Evolutionary conservation across 2,329 filamentous ascomycete species (phyloP).

Genomic region (Cryphonectria japonica): DNA sequence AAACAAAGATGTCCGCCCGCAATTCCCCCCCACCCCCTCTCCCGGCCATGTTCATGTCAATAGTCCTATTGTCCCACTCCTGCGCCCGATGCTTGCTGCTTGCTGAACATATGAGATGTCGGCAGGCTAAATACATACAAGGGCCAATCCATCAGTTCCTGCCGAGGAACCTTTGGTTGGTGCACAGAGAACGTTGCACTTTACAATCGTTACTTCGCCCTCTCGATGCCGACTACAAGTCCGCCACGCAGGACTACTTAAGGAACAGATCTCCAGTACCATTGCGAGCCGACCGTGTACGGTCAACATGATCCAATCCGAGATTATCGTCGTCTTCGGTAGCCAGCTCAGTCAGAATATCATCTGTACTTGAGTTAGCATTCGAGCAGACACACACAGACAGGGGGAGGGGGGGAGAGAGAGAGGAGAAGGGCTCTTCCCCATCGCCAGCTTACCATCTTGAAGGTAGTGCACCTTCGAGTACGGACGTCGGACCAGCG

Average conservation of each 20-base stretch:
- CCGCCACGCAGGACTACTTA: slow-evolving; percentile 33
- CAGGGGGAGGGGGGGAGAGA: too few relatives aligned
- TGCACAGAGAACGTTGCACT: neutral
- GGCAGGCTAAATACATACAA: slow-evolving; percentile 3
- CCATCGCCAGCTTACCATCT: slow-evolving; percentile 68
- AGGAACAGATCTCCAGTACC: slow-evolving; percentile 68
- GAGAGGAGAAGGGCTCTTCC: too few relatives aligned
- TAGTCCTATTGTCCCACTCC: slow-evolving; percentile 15
- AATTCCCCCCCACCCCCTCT: neutral
- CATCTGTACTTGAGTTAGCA: slow-evolving; percentile 49
- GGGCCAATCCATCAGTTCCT: neutral
- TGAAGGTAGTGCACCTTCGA: slow-evolving; percentile 81
- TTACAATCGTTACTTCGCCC: neutral
- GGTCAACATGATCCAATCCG: slow-evolving; percentile 68
- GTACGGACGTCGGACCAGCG: slow-evolving; percentile 74
- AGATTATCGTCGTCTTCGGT: slow-evolving; percentile 63
- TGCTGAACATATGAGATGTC: slow-evolving; percentile 18
- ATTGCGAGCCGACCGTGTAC: slow-evolving; percentile 60
- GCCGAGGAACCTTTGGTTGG: neutral
- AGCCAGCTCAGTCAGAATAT: slow-evolving; percentile 59
- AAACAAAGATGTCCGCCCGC: slow-evolving; percentile 1
- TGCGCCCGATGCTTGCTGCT: slow-evolving; percentile 26
- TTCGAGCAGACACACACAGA: neutral
- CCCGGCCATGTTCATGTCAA: slow-evolving; percentile 20
- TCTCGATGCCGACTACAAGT: neutral